phyloP scores from a whole-genome alignment of 805 yeast species.

The Cyberlindnera xishuangbannaensis region DNA sequence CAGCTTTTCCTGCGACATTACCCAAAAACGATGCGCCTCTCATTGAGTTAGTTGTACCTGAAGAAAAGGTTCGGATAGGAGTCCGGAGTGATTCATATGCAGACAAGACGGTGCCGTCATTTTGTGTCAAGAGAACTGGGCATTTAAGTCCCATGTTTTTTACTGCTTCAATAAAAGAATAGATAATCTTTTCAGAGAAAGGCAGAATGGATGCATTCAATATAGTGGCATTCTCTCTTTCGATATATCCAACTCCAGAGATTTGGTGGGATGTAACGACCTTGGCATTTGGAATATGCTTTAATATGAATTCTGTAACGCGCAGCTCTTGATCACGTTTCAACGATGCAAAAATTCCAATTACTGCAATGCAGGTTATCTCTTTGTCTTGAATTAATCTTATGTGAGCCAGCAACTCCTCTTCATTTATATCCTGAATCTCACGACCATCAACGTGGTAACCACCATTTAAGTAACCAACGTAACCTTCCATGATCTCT shows the following conservation, averaged over 20 bases:
- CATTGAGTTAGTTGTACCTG: slow-evolving; percentile 44
- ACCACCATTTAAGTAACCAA: slow-evolving; percentile 33
- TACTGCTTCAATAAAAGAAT: slow-evolving; percentile 32
- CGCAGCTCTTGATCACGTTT: slow-evolving; percentile 31
- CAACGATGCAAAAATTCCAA: slow-evolving; percentile 35
- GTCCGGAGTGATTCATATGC: slow-evolving; percentile 31
- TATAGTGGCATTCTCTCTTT: slow-evolving; percentile 41
- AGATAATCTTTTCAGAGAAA: slow-evolving; percentile 36
- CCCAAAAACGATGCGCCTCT: slow-evolving; percentile 40
- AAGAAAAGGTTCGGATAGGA: slow-evolving; percentile 41
- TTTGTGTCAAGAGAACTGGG: slow-evolving; percentile 38
- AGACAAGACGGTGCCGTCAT: slow-evolving; percentile 41
- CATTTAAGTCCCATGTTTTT: slow-evolving; percentile 29
- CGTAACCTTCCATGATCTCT: slow-evolving; percentile 29
- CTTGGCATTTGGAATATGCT: slow-evolving; percentile 29
- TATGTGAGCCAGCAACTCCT: slow-evolving; percentile 24
- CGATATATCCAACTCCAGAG: slow-evolving; percentile 38
- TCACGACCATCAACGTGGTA: slow-evolving; percentile 34
- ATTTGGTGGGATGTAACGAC: slow-evolving; percentile 32
- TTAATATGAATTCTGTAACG: slow-evolving; percentile 28
- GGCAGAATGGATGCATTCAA: slow-evolving; percentile 36
- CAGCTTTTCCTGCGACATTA: slow-evolving; percentile 21
- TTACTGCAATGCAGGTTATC: slow-evolving; percentile 31
- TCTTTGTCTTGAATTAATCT: slow-evolving; percentile 26
- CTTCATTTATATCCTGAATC: slow-evolving; percentile 28